Base-by-base conservation (phyloP, 441 rosid genomes). In the Manihot esculenta region DNA sequence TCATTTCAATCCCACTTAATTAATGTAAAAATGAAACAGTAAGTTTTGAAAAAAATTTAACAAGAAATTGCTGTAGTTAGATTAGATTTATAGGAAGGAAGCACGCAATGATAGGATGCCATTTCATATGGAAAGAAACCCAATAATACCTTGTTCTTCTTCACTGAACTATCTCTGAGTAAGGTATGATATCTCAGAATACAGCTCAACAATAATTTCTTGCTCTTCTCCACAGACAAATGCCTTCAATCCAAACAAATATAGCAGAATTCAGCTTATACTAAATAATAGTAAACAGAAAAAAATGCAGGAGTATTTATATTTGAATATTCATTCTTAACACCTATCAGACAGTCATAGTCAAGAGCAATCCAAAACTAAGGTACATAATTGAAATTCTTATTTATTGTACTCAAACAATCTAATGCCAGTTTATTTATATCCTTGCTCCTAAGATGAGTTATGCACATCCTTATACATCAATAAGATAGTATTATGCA, bases 191-290 rank as follows among this genome's bases (percentile, higher is more conserved):
- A 82, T 82, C 71, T 91, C 97, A 49, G 97, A 97, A 72, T 85
- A 87, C 72, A 94, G 78, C 75, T 86, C 89, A 75, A 94, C 85
- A 74, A 80, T 24, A 89, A 68, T 64, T 66, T 71, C 89, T 84
- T 70, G 89, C 79, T 91, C 86, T 87, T 94, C 89, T 94, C 99
- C 77, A 92, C 82, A 9, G 92, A 83, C 62, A 94, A 73, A 82
- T 91, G 89, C 99, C 99, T 91, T 80, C 73, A 81, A 78, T 76
- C 44, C 69, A 72, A 76, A 62, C 24, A 64, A 30, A 59, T n/a
- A 26, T 10, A 21, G n/a, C 48, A 24, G 59, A 30, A 42, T 26
- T 53, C 41, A 12, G 42, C 55, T 50, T 26, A 3, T 10, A 41
- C 27, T 14, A 66, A 59, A 13, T 10, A 0, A 21, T 26, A 24